phyloP scores from a whole-genome alignment of 176 grass and related monocot species.

The Saccharum spontaneum region DNA sequence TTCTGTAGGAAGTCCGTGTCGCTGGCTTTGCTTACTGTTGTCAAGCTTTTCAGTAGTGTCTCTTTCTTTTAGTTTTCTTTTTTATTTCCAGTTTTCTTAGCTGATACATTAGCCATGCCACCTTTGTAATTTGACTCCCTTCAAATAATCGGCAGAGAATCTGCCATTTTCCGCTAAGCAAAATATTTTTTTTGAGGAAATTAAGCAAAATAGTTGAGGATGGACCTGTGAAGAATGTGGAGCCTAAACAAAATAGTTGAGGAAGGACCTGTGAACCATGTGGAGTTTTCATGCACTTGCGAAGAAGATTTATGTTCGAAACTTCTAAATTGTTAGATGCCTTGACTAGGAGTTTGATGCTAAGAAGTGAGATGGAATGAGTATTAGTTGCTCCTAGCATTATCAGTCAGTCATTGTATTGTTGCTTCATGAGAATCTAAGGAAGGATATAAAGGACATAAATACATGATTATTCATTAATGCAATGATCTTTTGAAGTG shows the following conservation, averaged over 20 bases:
- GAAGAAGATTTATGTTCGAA: neutral
- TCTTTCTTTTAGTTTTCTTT: too few relatives aligned
- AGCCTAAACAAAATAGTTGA: neutral
- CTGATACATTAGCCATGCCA: neutral
- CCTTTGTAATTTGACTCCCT: neutral
- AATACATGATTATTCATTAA: neutral
- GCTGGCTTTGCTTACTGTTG: neutral
- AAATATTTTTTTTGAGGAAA: too few relatives aligned
- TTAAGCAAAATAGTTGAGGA: conserved; percentile 3
- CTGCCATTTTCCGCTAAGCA: neutral
- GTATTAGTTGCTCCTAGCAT: too few relatives aligned
- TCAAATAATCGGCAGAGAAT: neutral
- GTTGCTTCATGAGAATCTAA: neutral
- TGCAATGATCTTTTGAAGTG: neutral
- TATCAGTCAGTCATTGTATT: neutral
- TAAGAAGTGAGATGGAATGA: too few relatives aligned
- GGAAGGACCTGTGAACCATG: conserved; percentile 22
- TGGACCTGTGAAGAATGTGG: conserved; percentile 11
- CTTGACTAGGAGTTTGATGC: too few relatives aligned
- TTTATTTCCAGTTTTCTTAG: neutral
- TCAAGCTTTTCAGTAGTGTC: neutral
- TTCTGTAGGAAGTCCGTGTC: neutral
- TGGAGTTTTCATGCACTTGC: conserved; percentile 7
- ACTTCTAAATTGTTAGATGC: neutral
- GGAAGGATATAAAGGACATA: neutral